Base-by-base conservation (phyloP, 2,329 filamentous ascomycete genomes). In the Phialophora macrospora region DNA sequence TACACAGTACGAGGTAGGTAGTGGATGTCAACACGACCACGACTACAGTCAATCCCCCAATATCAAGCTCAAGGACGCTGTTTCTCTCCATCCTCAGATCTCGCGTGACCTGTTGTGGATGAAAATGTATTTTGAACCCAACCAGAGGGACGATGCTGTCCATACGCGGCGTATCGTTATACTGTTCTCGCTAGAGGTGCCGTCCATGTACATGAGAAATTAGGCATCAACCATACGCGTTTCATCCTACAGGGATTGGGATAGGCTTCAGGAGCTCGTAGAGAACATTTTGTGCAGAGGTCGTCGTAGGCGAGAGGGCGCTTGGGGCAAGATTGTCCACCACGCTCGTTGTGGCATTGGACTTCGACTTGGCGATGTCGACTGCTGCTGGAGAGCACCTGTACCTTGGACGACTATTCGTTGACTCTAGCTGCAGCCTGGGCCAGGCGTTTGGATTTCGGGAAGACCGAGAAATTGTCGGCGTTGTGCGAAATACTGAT, bases 141-240 rank as follows among this genome's bases (percentile, higher is more conserved):
- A 48, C 32, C 63, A 28, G 63, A 60, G 3, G 46, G 55, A 22
- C 70, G 68, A 1, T 81, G 80, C 70, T 71, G 66, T 44, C 73
- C 71, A 30, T 80, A 78, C 71, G 68, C 70, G 8, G 76, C 76
- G 3, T 83, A 83, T 70, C 79, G 77, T 4, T 79, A 77, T 83
- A 55, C 70, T 83, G 41, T 80, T 80, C 67, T 74, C 78, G 1
- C 68, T 79, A 1, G 76, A 73, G 0, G 82, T 30, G 79, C 77
- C 32, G 24, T 49, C 28, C 32, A 44, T 32, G 28, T 69, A 12
- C 60, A 59, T 46, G 24, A 64, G n/a, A 70, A 72, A 62, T 70
- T 72, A 51, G 76, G 77, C 9, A 70, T 80, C 30, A 72, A 41
- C 75, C 77, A 41, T 80, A 76, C 66, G 73, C 76, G 20, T 72